Evolutionary conservation across 2,329 filamentous ascomycete species (phyloP), one percentile per base, ranked within the genome.

Genomic region (Phyllosticta citrichinensis): DNA sequence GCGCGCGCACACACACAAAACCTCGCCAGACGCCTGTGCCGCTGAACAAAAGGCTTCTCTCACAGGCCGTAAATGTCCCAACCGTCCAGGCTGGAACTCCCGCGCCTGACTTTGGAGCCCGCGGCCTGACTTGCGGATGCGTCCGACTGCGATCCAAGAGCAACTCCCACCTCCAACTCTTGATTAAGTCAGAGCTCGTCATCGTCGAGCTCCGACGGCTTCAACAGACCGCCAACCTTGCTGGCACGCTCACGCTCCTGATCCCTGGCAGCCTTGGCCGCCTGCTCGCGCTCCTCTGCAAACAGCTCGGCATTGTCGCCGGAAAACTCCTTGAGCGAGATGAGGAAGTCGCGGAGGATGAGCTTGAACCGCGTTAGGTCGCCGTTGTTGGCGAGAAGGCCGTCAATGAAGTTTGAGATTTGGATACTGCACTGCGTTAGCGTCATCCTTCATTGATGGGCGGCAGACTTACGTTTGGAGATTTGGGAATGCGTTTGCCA

Each of bases 281-380:
- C 91, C 74, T 95, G 88, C 75, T 99, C 94, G 74, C 96, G 91
- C 75, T 99, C 94, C 62, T 96, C 92, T 3, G 89, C 86, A 75
- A 88, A 99, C 10, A 99, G 82, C 71, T 99, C 94, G 0, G 93
- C 85, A 68, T 97, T 97, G 76, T 99, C 94, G 58, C 90, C 94
- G 0, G 91, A 87, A 69, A 97, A 99, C 76, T 99, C 95, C 77
- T 97, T 96, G 67, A 99, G 81, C 22, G 92, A 95, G 69, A 99
- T 96, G 67, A 99, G 79, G 83, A 99, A 99, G 76, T 99, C 94
- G 66, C 94, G 91, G 58, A 99, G 80, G 69, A 95, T 91, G 60
- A 96, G 85, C 74, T 96, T 96, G 86, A 99, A 99, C 73, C 91
- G 91, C 71, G 90, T 89, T 66, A 95, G 86, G 70, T 96, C 89